phyloP scores from a whole-genome alignment of 352 stramenopile species.

The Phytophthora niederhauseri region DNA sequence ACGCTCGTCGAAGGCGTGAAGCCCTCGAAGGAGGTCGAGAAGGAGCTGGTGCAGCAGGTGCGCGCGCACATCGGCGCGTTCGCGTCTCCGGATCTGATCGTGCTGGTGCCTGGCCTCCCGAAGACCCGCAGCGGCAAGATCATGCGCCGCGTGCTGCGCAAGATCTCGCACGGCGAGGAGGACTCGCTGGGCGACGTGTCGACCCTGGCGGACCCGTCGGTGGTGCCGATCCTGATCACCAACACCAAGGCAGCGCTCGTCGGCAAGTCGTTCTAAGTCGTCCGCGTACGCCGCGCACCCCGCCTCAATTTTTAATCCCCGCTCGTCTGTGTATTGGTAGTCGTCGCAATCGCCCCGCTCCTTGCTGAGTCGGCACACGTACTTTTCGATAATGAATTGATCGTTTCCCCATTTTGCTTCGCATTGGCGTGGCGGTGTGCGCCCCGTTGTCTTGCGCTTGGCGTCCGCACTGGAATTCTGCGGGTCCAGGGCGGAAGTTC shows the following conservation, averaged over 20 bases:
- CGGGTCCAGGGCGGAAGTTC: conserved; percentile 25
- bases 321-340: conserved; percentile 32
- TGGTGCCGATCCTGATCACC: conserved; percentile 94
- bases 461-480: conserved; percentile 2
- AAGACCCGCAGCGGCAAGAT: conserved; percentile 98
- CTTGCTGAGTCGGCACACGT: conserved; percentile 69
- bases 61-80: conserved; percentile 96
- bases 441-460: conserved; percentile 1
- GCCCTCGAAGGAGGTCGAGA: conserved; percentile 60
- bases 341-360: conserved; percentile 53
- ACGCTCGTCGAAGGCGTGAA: conserved; percentile 88
- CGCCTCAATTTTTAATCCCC: conserved; percentile 52
- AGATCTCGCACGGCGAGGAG: conserved; percentile 96
- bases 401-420: conserved; percentile 17
- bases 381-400: conserved; percentile 27
- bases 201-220: conserved; percentile 96
- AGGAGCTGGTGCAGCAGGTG: conserved; percentile 85
- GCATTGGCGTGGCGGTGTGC: no score
- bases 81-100: conserved; percentile 96
- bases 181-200: conserved; percentile 96
- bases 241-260: conserved; percentile 84
- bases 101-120: conserved; percentile 89
- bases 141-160: conserved; percentile 98
- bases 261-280: conserved; percentile 70
- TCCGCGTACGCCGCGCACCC: conserved; percentile 27